phyloP scores from a whole-genome alignment of 2,329 filamentous ascomycete species.

The Ramularia endophylla region DNA sequence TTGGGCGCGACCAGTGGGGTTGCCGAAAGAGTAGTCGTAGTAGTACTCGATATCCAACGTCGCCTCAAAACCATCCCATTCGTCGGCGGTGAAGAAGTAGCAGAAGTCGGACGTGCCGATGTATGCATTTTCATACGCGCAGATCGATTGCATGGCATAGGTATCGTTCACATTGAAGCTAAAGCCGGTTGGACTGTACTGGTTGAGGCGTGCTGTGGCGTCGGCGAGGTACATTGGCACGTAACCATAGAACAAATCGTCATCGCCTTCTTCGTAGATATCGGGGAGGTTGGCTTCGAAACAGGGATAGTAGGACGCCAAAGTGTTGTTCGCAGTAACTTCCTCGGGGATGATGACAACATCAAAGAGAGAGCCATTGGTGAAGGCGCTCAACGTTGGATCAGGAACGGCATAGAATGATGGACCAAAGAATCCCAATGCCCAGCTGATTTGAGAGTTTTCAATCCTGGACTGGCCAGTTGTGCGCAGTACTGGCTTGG shows the following conservation, averaged over 20 bases:
- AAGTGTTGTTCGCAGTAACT: conserved; percentile 47
- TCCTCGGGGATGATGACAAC: conserved; percentile 48
- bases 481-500: conserved; percentile 48
- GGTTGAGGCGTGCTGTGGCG: conserved; percentile 43
- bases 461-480: conserved; percentile 50
- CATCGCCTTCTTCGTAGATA: conserved; percentile 37
- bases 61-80: conserved; percentile 51
- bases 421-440: conserved; percentile 48
- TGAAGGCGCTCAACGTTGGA: conserved; percentile 36
- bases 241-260: conserved; percentile 39
- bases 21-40: conserved; percentile 35
- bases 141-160: conserved; percentile 46
- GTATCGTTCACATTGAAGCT: conserved; percentile 41
- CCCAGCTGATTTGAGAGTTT: conserved; percentile 50
- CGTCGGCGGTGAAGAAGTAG: conserved; percentile 47
- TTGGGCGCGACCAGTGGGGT: conserved; percentile 47
- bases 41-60: conserved; percentile 49
- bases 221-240: conserved; percentile 41
- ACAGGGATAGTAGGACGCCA: conserved; percentile 50
- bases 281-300: conserved; percentile 35
- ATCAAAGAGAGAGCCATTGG: conserved; percentile 37
- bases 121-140: conserved; percentile 49
- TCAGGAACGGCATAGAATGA: conserved; percentile 37
- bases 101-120: conserved; percentile 49
- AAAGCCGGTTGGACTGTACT: conserved; percentile 44